These are phyloP conservation scores for Clarireedia homoeocarpa DNA, from an alignment of 2,329 filamentous ascomycete species.

Conservation along the genomic window DNA sequence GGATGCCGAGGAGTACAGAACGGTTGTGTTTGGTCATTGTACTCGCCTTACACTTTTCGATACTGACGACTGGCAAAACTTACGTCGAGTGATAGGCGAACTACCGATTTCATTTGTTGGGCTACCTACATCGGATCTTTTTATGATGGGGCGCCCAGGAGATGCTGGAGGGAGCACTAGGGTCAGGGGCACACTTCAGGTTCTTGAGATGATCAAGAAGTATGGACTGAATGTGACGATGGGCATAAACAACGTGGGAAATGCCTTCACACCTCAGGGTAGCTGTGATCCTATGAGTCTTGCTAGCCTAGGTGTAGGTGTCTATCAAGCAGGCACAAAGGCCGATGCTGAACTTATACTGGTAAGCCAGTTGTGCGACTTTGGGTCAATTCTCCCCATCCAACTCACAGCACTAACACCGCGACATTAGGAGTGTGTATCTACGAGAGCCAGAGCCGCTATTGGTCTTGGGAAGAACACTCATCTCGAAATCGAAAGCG, in stretches of 20 bases:
- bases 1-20: slow-evolving; percentile 29
- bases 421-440: slow-evolving; percentile 24
- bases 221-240: slow-evolving; percentile 52
- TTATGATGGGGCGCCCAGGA: slow-evolving; percentile 54
- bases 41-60: slow-evolving; percentile 54
- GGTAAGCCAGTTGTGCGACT: slow-evolving; percentile 31
- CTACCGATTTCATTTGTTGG: slow-evolving; percentile 61
- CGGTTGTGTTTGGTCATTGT: slow-evolving; percentile 59
- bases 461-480: slow-evolving; percentile 19
- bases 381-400: background rate
- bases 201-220: slow-evolving; percentile 51
- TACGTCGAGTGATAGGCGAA: slow-evolving; percentile 40
- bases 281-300: slow-evolving; percentile 57
- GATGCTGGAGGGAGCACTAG: slow-evolving; percentile 26
- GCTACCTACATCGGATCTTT: slow-evolving; percentile 62
- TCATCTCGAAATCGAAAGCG: slow-evolving; percentile 17
- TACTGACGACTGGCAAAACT: slow-evolving; percentile 38
- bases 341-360: slow-evolving; percentile 51
- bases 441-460: slow-evolving; percentile 24
- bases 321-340: slow-evolving; percentile 60
- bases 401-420: slow-evolving; percentile 7
- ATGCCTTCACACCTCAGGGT: slow-evolving; percentile 66
- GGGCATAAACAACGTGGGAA: slow-evolving; percentile 65
- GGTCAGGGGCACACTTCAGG: slow-evolving; percentile 52
- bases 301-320: slow-evolving; percentile 53